Base-by-base conservation (phyloP, 305 asterid species). In the Ajuga reptans region DNA sequence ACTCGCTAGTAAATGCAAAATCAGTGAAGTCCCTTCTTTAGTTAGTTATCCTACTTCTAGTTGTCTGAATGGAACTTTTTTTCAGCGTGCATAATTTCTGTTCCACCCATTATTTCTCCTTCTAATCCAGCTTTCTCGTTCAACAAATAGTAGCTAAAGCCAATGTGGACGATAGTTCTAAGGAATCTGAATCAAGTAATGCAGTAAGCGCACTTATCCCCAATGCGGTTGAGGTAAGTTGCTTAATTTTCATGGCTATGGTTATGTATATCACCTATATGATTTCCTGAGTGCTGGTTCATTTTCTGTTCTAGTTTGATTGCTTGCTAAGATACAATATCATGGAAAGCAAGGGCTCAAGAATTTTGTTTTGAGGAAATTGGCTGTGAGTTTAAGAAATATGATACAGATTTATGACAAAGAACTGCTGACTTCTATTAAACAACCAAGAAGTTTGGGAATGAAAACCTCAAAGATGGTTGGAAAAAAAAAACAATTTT, bases 191-290 rank as follows among this genome's bases (percentile, higher is more conserved):
- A 63, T 61, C 84, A 51, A 33, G 78, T 43, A 83, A 74, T 18
- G 72, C 66, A 49, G 82, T 66, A 53, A 85, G 84, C 82, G 15
- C 82, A 47, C 83, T 79, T 65, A 72, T 81, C 70, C 96, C 87
- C 29, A 88, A 73, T 29, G 69, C 86, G 41, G 43, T 51, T 24
- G 93, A 92, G 90, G 98, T 85, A 65, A 75, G 84, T 63, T 63
- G 42, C 69, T 69, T 54, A 49, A 51, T 21, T 57, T 58, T 34
- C 31, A 10, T 24, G 29, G 14, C 27, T 45, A 55, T n/a, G 9
- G 33, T 66, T 53, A 41, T 47, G 4, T 18, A 42, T 16, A 34
- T 27, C 54, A 61, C 18, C 21, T 27, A 63, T 54, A 24, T 43
- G 17, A 17, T 39, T 36, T 78, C 72, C 64, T 46, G 59, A 21